Evolutionary conservation across 768 basidiomycete species (phyloP).

Genomic region (Termitomyces sp.): DNA sequence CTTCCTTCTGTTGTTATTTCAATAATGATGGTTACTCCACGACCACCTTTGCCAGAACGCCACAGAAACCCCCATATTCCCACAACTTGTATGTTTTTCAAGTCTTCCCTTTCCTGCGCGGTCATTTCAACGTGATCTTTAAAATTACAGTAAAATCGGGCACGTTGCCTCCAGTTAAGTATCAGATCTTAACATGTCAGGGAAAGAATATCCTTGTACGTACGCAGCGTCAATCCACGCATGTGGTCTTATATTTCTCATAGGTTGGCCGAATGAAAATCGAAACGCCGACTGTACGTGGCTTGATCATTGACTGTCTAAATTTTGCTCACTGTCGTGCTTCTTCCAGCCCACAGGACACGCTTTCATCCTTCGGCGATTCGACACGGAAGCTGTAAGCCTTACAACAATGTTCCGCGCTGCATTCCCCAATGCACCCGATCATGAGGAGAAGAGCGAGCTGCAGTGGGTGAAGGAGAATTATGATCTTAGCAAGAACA

Average conservation of each 20-base stretch:
- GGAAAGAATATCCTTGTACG: conserved; percentile 69
- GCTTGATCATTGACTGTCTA: conserved; percentile 6
- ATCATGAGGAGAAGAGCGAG: conserved; percentile 74
- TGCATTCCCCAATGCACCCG: conserved; percentile 79
- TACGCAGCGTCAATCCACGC: not conserved
- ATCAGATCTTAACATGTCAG: conserved; percentile 86
- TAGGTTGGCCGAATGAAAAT: conserved; percentile 90
- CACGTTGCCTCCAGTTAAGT: conserved; percentile 74
- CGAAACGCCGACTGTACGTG: conserved; percentile 65
- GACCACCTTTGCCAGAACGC: conserved; percentile 48
- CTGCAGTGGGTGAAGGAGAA: conserved; percentile 77
- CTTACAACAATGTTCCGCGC: conserved; percentile 97
- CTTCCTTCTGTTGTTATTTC: conserved; percentile 3
- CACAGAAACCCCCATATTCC: conserved; percentile 47
- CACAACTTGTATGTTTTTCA: conserved; percentile 30
- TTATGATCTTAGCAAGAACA: conserved; percentile 74
- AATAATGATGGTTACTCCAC: conserved; percentile 25
- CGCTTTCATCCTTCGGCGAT: conserved; percentile 91
- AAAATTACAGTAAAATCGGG: conserved; percentile 28
- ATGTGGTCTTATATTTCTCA: not conserved
- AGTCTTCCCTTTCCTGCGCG: not conserved
- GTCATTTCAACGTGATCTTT: conserved; percentile 10
- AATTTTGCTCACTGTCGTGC: conserved; percentile 13
- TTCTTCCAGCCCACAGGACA: conserved; percentile 61
- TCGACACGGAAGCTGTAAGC: conserved; percentile 88